Evolutionary conservation across 2,329 filamentous ascomycete genomes (phyloP), one percentile per base, ranked within the genome.

Genomic region (Calycina marina): DNA sequence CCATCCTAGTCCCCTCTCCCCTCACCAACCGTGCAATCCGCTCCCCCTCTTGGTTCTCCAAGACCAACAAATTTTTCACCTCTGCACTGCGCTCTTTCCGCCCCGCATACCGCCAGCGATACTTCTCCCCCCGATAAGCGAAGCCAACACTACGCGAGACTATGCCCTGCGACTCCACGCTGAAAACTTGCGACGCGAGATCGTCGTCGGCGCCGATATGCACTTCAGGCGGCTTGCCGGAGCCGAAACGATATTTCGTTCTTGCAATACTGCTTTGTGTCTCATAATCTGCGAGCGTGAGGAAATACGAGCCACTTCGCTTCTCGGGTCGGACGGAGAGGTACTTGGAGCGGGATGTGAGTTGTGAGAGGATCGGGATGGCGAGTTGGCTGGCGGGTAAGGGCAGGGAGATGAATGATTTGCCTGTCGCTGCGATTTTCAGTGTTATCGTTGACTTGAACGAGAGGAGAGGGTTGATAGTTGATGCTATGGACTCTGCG

Each of bases 161-260:
- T 44, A 63, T 54, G 13, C 57, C 50, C 3, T 39, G 35, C 6
- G 17, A 15, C 4, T 10, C 26, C 4, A 56, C 50, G 31, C 52
- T 53, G 24, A 60, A 46, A 9, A 29, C 28, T 13, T 49, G 39
- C 6, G 10, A 37, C 4, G 9, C 30, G 4, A 18, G 9, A 13
- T 28, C 30, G 11, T 16, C 31, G 13, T 32, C 25, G 4, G 22
- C 18, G 2, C 28, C 18, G 11, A 44, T 32, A 9, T 47, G 43
- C 14, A 77, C 51, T 26, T 59, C 50, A 3, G 71, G 70, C 5
- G 65, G 59, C 2, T 59, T 58, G 25, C 58, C 58, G 2, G 69
- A 69, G 0, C 71, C 70, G 43, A 65, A 72, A 40, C 61, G 63
- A 51, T 75, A 75, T 3, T 58, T 61, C 0, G 70, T 75, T 1